Evolutionary conservation across 345 rosid species (phyloP).

Genomic region (Garcia nutans): DNA sequence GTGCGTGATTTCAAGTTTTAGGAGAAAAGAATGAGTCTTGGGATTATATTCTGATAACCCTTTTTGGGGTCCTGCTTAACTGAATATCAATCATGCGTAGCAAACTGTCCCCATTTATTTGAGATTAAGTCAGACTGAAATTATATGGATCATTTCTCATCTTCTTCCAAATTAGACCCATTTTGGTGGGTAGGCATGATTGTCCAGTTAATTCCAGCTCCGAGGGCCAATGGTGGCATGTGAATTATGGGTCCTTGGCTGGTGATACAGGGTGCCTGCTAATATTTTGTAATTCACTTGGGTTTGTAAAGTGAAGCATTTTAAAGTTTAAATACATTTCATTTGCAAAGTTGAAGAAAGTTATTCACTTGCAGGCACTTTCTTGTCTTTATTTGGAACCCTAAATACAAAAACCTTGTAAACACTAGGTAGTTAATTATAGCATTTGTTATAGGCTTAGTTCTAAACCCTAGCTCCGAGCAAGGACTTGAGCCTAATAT

Average conservation of each 20-base stretch:
- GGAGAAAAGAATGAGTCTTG: no score
- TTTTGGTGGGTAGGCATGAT: neutral
- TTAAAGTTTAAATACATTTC: no score
- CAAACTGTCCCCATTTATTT: neutral
- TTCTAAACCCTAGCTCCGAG: no score
- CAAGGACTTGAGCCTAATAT: no score
- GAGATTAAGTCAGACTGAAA: neutral
- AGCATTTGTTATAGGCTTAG: no score
- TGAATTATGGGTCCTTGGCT: neutral
- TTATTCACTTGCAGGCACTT: no score
- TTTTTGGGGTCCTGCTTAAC: neutral
- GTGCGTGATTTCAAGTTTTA: neutral
- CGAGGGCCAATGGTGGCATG: neutral
- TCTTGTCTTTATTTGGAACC: no score
- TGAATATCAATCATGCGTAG: neutral
- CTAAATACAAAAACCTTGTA: no score
- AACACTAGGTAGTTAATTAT: no score
- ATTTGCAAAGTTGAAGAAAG: no score
- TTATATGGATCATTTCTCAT: neutral
- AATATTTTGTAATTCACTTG: neutral
- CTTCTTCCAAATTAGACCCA: neutral
- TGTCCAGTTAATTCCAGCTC: neutral
- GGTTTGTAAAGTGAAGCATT: neutral
- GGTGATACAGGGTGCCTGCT: neutral
- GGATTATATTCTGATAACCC: conserved; percentile 1